phyloP scores from a whole-genome alignment of 2,329 filamentous ascomycete species.

The Aurifilum marmelostoma region DNA sequence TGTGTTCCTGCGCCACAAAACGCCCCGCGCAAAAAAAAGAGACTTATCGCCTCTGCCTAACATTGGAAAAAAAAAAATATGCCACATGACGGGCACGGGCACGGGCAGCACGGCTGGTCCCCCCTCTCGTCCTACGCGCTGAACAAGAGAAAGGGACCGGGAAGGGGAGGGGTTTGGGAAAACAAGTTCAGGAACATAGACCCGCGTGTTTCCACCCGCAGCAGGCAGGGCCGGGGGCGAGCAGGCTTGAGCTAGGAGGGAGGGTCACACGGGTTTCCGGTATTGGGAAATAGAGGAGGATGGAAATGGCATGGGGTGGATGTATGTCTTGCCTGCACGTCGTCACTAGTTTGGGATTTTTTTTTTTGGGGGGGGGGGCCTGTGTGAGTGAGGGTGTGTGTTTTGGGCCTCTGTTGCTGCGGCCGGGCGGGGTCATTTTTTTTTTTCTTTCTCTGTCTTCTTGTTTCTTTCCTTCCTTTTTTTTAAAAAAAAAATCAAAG shows the following conservation, averaged over 20 bases:
- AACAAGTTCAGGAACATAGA: background rate
- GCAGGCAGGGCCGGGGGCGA: too few species aligned
- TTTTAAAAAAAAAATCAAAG: background rate
- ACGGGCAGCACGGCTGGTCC: too few species aligned
- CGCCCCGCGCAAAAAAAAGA: too few species aligned
- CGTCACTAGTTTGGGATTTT: background rate
- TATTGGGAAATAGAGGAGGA: background rate
- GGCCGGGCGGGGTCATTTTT: background rate
- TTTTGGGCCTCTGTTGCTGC: background rate
- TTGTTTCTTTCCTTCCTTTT: background rate
- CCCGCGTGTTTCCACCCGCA: background rate
- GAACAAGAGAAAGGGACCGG: too few species aligned
- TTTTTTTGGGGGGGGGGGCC: too few species aligned
- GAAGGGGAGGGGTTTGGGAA: background rate
- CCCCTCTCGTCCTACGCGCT: too few species aligned
- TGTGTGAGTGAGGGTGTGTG: too few species aligned
- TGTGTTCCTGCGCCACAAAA: background rate
- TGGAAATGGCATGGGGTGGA: background rate
- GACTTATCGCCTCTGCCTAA: too few species aligned
- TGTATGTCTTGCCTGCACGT: slow-evolving; percentile 13
- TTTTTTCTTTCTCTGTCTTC: background rate
- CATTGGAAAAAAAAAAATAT: too few species aligned
- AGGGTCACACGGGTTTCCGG: background rate
- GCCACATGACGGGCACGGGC: too few species aligned
- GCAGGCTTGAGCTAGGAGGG: too few species aligned